Percentiles rank a stretch among this genome's conserved stretches.
These are phyloP conservation scores for Xylaria sp. DNA, from an alignment of 2,329 filamentous ascomycete species.

Conservation along the genomic window DNA sequence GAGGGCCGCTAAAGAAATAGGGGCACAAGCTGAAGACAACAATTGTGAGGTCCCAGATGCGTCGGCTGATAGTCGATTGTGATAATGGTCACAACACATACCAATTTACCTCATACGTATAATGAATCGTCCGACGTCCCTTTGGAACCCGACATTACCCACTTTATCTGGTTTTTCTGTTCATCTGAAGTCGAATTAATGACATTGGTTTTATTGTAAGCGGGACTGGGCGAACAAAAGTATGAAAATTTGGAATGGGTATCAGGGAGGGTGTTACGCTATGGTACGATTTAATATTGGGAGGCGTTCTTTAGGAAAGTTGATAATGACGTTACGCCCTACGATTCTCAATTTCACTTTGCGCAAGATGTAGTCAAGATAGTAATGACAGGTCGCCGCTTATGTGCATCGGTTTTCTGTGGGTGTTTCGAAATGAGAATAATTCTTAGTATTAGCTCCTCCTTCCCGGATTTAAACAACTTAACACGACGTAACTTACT, in stretches of 20 bases:
- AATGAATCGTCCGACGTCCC: background rate
- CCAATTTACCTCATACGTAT: background rate
- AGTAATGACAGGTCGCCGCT: background rate
- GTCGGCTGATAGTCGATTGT: background rate
- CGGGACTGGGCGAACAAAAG: background rate
- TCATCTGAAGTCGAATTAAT: background rate
- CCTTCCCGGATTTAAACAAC: background rate
- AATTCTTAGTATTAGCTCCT: background rate
- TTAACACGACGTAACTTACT: background rate
- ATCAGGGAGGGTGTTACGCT: no score
- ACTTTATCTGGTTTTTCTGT: background rate
- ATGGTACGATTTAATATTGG: background rate
- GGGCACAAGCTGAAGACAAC: background rate
- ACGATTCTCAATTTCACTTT: background rate
- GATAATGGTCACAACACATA: background rate
- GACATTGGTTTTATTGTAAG: background rate
- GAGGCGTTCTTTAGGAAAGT: background rate
- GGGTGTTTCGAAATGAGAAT: background rate
- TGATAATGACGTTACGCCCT: background rate
- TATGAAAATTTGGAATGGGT: background rate
- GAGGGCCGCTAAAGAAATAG: conserved; percentile 7
- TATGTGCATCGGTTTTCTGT: background rate
- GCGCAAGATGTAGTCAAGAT: background rate
- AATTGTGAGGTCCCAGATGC: background rate
- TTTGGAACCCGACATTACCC: background rate